Evolutionary conservation across 2,329 filamentous ascomycete species (phyloP), one percentile per base, ranked within the genome.

Genomic region (Trichoderma citrinoviride): DNA sequence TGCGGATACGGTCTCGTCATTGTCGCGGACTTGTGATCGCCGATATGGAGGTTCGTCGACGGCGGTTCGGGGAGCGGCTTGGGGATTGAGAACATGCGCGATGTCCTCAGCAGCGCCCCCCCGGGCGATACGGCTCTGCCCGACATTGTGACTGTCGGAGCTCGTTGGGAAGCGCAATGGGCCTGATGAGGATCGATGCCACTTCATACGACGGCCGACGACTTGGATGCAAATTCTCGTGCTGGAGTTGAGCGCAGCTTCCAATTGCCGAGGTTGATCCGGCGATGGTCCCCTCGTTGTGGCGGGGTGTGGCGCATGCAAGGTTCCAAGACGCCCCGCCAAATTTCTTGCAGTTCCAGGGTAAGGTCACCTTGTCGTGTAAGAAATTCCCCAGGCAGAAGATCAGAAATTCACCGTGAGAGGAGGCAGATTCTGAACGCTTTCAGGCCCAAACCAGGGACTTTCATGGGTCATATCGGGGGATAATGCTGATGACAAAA

Each of bases 61-160:
- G 82, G 81, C 69, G 91, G 87, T 47, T 83, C 79, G 19, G 90
- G 87, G 58, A 97, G 83, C 23, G 92, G 87, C 65, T 87, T 84
- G 15, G 94, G 93, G 64, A 98, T 83, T 25, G 93, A 90, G 80
- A 98, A 98, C 71, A 98, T 85, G 70, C 94, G 91, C 66, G 94
- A 98, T 66, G 88, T 87, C 76, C 94, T 89, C 73, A 98, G 85
- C 70, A 98, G 84, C 71, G 85, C 83, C 68, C 82, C 87, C 74
- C 87, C 87, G 65, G 87, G 87, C 69, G 87, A 87, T 72, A 87
- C 70, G 65, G 73, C 71, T 60, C 70, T 72, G 65, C 60, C 69
- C 68, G 69, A 70, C 77, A 79, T 79, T 44, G 64, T 73, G 69
- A 71, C 47, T 66, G 66, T 71, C 65, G 65, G 65, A 69, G 68